phyloP scores from a whole-genome alignment of 108 stramenopile genomes.

The Fragilaria crotonensis region DNA sequence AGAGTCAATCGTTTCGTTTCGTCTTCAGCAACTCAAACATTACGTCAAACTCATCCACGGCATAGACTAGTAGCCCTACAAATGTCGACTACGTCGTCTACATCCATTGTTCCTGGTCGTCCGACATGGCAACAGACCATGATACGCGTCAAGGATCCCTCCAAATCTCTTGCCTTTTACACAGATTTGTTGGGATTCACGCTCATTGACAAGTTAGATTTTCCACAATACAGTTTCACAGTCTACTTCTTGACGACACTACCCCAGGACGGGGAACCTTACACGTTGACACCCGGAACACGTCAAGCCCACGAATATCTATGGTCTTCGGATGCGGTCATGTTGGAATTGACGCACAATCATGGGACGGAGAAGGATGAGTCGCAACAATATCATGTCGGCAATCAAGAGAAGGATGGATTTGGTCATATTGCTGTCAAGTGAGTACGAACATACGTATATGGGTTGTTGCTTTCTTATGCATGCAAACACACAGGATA shows the following conservation, averaged over 20 bases:
- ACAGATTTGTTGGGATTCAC: constrained; percentile 68
- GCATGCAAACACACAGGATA: background rate
- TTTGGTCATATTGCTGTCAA: constrained; percentile 49
- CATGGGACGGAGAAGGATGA: constrained; percentile 74
- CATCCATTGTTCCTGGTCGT: constrained; percentile 49
- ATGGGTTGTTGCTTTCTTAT: background rate
- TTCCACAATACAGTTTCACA: constrained; percentile 69
- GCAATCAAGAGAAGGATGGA: constrained; percentile 81
- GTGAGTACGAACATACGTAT: constrained; percentile 1
- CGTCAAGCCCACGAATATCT: constrained; percentile 78
- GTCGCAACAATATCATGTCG: constrained; percentile 61
- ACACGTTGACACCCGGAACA: constrained; percentile 59
- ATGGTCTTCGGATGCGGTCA: constrained; percentile 76
- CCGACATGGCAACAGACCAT: constrained; percentile 90
- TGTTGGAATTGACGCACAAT: constrained; percentile 90
- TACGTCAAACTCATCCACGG: too few species aligned
- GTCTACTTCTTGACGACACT: constrained; percentile 73
- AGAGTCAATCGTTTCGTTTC: too few species aligned
- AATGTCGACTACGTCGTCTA: background rate
- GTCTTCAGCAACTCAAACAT: too few species aligned
- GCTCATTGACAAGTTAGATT: constrained; percentile 72
- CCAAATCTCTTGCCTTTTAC: constrained; percentile 64
- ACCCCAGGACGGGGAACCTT: constrained; percentile 45
- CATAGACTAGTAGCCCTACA: too few species aligned
- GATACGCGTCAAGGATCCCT: constrained; percentile 75